Conservation (phyloP, 257 asterid genomes). For the Nicotiana undulata region DNA sequence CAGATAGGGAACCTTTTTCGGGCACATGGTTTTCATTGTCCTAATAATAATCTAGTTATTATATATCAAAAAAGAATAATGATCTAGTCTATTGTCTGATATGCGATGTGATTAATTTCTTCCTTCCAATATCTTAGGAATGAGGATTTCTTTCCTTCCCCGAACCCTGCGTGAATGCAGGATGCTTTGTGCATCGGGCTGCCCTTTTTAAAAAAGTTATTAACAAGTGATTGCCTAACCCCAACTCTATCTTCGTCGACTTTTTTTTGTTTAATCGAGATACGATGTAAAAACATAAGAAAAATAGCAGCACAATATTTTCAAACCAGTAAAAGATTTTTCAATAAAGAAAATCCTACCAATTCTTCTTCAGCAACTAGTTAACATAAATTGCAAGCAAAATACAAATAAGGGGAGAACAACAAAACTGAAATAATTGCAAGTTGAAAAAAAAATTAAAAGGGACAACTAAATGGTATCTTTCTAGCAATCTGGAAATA, state of each 20-base stretch:
- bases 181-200: too few species aligned
- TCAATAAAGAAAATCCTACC: background rate
- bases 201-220: background rate
- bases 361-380: background rate
- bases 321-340: background rate
- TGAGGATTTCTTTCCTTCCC: background rate
- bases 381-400: background rate
- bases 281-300: background rate
- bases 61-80: background rate
- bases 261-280: background rate
- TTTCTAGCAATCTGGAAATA: background rate
- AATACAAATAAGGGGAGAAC: background rate
- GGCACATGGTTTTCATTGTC: background rate
- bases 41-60: background rate
- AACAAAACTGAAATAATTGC: background rate
- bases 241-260: background rate
- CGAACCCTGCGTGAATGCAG: too few species aligned
- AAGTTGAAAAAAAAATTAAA: background rate
- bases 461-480: background rate
- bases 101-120: background rate
- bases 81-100: background rate
- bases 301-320: background rate
- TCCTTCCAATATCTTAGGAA: conserved; percentile 3
- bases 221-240: background rate
- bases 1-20: background rate